Evolutionary conservation across 2,329 filamentous ascomycete genomes (phyloP).

Genomic region (Aspergillus aculeatinus): DNA sequence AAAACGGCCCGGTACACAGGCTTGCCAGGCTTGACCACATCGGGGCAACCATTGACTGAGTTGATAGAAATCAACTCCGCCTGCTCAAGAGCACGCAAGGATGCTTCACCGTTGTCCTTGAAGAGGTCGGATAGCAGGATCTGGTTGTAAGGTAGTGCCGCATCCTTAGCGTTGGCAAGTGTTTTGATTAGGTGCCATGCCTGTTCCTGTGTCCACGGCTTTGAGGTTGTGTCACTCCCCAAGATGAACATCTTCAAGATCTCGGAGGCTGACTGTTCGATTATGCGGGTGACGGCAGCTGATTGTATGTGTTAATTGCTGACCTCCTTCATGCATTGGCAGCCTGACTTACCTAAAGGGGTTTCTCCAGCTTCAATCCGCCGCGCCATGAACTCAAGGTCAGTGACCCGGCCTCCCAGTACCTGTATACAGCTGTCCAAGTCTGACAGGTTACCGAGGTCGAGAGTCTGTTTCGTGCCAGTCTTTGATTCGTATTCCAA

Average conservation of each 20-base stretch:
- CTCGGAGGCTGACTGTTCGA: conserved; percentile 83
- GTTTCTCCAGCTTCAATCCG: conserved; percentile 84
- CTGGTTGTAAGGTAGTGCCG: conserved; percentile 75
- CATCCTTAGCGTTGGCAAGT: conserved; percentile 64
- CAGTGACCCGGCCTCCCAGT: conserved; percentile 88
- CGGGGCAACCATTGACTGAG: conserved; percentile 72
- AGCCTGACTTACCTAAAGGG: conserved; percentile 56
- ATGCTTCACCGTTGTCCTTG: conserved; percentile 68
- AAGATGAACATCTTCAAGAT: conserved; percentile 92
- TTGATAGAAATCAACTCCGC: conserved; percentile 81
- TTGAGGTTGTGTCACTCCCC: conserved; percentile 54
- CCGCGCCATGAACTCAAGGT: conserved; percentile 90
- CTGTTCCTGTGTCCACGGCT: conserved; percentile 78
- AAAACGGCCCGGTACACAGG: conserved; percentile 88
- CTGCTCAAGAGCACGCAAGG: conserved; percentile 76
- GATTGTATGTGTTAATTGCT: conserved; percentile 19
- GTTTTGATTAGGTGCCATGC: conserved; percentile 85
- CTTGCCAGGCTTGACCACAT: conserved; percentile 73
- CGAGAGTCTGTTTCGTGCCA: conserved; percentile 40
- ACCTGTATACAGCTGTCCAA: conserved; percentile 78
- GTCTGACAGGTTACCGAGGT: conserved; percentile 63
- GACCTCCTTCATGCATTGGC: too few species aligned
- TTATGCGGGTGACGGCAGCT: conserved; percentile 82
- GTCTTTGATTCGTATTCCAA: conserved; percentile 54
- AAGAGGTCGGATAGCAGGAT: conserved; percentile 76